Conservation (phyloP, 805 yeast genomes). For the Saccharomyces eubayanus region DNA sequence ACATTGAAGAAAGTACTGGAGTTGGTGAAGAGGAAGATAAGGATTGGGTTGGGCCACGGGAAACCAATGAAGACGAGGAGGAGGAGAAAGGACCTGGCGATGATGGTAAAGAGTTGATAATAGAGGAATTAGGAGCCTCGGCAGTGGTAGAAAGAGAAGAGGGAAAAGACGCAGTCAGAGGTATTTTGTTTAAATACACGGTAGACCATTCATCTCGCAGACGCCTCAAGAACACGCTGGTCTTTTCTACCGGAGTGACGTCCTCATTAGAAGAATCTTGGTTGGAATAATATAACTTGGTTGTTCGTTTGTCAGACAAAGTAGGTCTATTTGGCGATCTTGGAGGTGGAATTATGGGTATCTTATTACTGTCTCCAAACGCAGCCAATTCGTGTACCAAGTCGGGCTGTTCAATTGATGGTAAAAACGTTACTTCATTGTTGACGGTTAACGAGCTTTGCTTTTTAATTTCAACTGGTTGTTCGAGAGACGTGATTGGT, state of each 20-base stretch:
- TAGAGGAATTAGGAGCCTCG: background rate
- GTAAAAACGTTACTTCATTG: background rate
- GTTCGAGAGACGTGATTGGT: background rate
- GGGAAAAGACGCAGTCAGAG: background rate
- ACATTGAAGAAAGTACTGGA: background rate
- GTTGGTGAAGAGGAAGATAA: background rate
- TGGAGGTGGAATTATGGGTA: conserved; percentile 3
- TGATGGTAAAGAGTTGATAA: background rate
- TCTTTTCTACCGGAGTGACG: background rate
- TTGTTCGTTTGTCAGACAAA: conserved; percentile 13
- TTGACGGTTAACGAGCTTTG: background rate
- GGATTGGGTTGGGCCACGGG: background rate
- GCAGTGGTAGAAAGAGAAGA: background rate
- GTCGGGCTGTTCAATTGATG: background rate
- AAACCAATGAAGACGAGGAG: background rate
- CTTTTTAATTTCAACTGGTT: background rate
- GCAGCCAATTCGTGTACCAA: background rate
- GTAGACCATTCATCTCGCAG: background rate
- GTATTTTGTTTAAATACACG: background rate
- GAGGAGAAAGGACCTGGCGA: background rate
- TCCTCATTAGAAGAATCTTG: background rate
- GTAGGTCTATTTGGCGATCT: conserved; percentile 24
- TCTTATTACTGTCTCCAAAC: background rate
- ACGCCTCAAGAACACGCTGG: background rate
- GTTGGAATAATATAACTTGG: conserved; percentile 15